Base-by-base conservation (phyloP, 2,329 filamentous ascomycete genomes). In the Cercospora zeae-maydis region DNA sequence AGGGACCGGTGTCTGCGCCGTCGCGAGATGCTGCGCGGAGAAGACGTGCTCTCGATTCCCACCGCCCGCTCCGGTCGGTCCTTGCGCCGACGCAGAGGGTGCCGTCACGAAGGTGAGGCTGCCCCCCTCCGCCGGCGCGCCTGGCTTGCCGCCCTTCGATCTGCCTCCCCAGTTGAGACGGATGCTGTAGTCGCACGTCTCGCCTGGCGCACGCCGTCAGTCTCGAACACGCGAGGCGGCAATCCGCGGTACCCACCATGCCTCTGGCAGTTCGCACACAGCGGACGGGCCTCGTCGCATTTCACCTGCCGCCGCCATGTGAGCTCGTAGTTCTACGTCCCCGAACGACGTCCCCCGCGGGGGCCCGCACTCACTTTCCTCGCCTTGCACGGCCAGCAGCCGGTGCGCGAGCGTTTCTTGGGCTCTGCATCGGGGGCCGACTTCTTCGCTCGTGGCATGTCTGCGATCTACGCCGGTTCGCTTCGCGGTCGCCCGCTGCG, bases 91-190 rank as follows among this genome's bases (percentile, higher is more conserved):
- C 37, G 16, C 8, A 42, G 19, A 19, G 10, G 70, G 71, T 1
- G 66, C 63, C 4, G 67, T 64, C 34, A 73, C 71, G 47, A 74
- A 74, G 16, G 73, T 71, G 67, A 74, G 71, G 62, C 63, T 62
- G 21, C 68, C 69, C 2, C 24, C 24, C 24, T 72, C 71, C 7
- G 59, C 56, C 9, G 66, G 63, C 10, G 68, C 61, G 21, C 70
- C 73, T 42, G 75, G 77, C 57, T 73, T 69, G 57, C 77, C 78
- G 65, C 82, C 83, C 73, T 85, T 88, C 55, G 83, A 82, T 61
- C 90, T 84, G 4, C 90, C 89, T 64, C 89, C 88, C 91, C 91
- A 93, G 71, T 93, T 93, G 67, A 93, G 78, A 33, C 89, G 84
- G 69, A 93, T 90, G 70, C 86, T 90, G 75, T 93, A 93, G 76